A percentile compares a stretch with the other conserved stretches of the same genome.
Evolutionary conservation across 495 filamentous ascomycete species (phyloP).

Genomic region (Astrothelium macrocarpum): DNA sequence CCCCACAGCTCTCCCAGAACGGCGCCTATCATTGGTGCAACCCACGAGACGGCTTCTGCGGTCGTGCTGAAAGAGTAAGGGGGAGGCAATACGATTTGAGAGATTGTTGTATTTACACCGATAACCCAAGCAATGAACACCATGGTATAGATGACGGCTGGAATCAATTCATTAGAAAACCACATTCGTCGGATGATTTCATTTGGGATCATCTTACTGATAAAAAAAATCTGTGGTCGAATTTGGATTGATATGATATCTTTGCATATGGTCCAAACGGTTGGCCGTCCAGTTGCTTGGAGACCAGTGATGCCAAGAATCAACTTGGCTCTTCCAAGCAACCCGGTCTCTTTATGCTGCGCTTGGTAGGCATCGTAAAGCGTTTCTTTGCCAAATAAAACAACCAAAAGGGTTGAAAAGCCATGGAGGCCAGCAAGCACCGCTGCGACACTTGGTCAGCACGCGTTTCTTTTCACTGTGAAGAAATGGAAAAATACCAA

Average conservation of each 20-base stretch:
- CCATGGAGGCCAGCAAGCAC: slow-evolving; percentile 40
- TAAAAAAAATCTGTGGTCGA: slow-evolving; percentile 27
- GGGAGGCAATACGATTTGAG: slow-evolving; percentile 31
- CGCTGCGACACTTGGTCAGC: not conserved
- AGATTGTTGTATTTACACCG: slow-evolving; percentile 28
- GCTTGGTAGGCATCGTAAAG: slow-evolving; percentile 29
- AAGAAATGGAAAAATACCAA: slow-evolving; percentile 19
- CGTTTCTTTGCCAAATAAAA: slow-evolving; percentile 42
- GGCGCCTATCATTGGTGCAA: slow-evolving; percentile 33
- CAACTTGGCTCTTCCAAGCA: slow-evolving; percentile 13
- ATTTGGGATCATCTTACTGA: slow-evolving; percentile 16
- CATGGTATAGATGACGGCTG: slow-evolving; percentile 11
- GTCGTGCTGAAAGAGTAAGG: slow-evolving; percentile 27
- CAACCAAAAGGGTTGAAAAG: slow-evolving; percentile 34
- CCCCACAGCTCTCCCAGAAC: slow-evolving; percentile 31
- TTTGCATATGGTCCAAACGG: slow-evolving; percentile 20
- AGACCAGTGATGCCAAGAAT: slow-evolving; percentile 25
- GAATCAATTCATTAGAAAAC: not conserved
- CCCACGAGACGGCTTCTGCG: slow-evolving; percentile 27
- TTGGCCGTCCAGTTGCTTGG: slow-evolving; percentile 12
- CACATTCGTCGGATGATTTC: not conserved
- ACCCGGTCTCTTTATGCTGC: slow-evolving; percentile 9
- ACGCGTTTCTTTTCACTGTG: not conserved
- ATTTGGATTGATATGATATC: slow-evolving; percentile 19
- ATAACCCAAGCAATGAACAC: slow-evolving; percentile 29